These are phyloP conservation scores for Trichoderma virens DNA, from an alignment of 495 filamentous ascomycete genomes.

Conservation along the genomic window DNA sequence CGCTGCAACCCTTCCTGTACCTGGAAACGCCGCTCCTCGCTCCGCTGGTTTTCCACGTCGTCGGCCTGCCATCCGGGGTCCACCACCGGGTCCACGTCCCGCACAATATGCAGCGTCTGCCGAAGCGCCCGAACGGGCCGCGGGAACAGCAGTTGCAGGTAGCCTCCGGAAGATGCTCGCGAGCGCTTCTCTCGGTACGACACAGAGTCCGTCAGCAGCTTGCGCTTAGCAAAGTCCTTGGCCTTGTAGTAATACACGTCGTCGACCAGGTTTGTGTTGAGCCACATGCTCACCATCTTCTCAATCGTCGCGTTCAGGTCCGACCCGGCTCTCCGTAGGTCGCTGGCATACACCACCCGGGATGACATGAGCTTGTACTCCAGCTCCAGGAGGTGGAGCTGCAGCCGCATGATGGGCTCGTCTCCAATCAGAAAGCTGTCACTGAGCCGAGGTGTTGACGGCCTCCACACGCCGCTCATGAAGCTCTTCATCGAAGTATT, in stretches of 20 bases:
- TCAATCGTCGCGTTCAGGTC: background rate
- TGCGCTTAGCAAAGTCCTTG: slow-evolving; percentile 1
- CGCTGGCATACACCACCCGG: slow-evolving; percentile 7
- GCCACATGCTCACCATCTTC: slow-evolving; percentile 9
- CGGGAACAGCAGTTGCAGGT: slow-evolving; percentile 5
- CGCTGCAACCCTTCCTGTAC: background rate
- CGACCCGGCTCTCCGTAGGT: background rate
- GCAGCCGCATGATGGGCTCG: background rate
- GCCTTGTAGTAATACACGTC: background rate
- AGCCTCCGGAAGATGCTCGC: background rate
- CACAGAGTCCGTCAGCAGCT: background rate
- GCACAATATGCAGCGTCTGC: slow-evolving; percentile 3
- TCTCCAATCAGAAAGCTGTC: background rate
- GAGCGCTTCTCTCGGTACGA: slow-evolving; percentile 3
- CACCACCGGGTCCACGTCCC: slow-evolving; percentile 5
- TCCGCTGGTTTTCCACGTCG: slow-evolving; percentile 1
- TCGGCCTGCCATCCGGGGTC: slow-evolving; percentile 9
- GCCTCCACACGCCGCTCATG: slow-evolving; percentile 2
- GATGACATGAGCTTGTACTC: slow-evolving; percentile 9
- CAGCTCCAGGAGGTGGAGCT: slow-evolving; percentile 8
- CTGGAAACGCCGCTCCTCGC: background rate
- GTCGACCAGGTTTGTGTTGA: slow-evolving; percentile 8
- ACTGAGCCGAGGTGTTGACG: background rate
- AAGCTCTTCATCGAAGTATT: background rate
- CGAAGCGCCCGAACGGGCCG: slow-evolving; percentile 4